phyloP scores from a whole-genome alignment of 1,139 yeast species.

The Pichia cactophila region DNA sequence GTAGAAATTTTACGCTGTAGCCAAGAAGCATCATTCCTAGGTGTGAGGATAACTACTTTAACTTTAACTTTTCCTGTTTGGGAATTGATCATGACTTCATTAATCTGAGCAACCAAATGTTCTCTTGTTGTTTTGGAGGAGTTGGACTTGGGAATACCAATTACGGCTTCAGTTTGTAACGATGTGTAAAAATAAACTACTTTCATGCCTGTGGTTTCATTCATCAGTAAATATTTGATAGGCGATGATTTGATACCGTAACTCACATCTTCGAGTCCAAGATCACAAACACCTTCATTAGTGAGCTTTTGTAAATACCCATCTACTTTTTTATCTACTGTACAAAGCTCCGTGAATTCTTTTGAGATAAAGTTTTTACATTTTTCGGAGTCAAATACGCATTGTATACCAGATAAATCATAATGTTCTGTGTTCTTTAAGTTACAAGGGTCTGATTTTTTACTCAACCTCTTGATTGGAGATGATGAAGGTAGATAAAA shows the following conservation, averaged over 20 bases:
- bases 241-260: conserved; percentile 2
- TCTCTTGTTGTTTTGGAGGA: background rate
- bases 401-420: background rate
- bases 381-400: background rate
- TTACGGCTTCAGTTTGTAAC: conserved; percentile 3
- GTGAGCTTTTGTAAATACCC: conserved; percentile 1
- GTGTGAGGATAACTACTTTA: conserved; percentile 9
- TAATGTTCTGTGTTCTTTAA: background rate
- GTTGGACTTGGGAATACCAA: conserved; percentile 4
- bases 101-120: background rate
- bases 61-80: conserved; percentile 3
- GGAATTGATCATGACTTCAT: background rate
- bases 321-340: background rate
- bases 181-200: background rate
- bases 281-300: conserved; percentile 4
- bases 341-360: background rate
- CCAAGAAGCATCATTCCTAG: conserved; percentile 12
- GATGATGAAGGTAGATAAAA: background rate
- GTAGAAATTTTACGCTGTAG: conserved; percentile 6
- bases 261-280: conserved; percentile 8
- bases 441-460: background rate
- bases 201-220: background rate
- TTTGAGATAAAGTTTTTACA: background rate
- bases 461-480: background rate
- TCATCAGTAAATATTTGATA: background rate